phyloP scores from a whole-genome alignment of 805 yeast species.

The Saccharomyces paradoxus region DNA sequence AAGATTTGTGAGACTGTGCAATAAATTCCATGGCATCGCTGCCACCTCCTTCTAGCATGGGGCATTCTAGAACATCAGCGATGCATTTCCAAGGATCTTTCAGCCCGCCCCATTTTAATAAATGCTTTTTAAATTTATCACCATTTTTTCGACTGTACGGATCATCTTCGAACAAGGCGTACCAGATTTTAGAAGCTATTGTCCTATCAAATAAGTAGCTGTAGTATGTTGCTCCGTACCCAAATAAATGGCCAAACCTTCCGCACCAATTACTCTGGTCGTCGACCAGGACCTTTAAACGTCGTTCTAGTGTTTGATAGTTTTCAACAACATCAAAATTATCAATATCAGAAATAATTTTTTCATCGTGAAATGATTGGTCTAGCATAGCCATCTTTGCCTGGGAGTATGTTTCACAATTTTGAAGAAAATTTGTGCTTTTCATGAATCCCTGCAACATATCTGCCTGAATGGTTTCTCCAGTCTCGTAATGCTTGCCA shows the following conservation, averaged over 20 bases:
- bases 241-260: constrained; percentile 83
- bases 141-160: constrained; percentile 74
- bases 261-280: constrained; percentile 81
- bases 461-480: constrained; percentile 45
- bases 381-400: constrained; percentile 85
- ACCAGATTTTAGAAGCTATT: constrained; percentile 81
- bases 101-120: constrained; percentile 90
- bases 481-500: constrained; percentile 61
- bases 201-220: constrained; percentile 88
- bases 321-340: constrained; percentile 50
- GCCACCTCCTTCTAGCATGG: constrained; percentile 58
- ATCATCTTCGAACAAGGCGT: constrained; percentile 55
- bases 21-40: constrained; percentile 56
- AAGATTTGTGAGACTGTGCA: constrained; percentile 22
- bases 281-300: constrained; percentile 58
- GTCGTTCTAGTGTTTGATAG: constrained; percentile 58
- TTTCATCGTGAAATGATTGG: constrained; percentile 57
- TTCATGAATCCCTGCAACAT: constrained; percentile 44
- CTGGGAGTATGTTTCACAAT: constrained; percentile 78
- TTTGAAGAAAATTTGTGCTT: constrained; percentile 45
- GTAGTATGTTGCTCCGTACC: constrained; percentile 91
- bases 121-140: constrained; percentile 55
- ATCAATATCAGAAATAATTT: constrained; percentile 30
- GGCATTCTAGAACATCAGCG: constrained; percentile 65
- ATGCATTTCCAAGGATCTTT: constrained; percentile 82